Evolutionary conservation across 1,284 basidiomycete species (phyloP).

Genomic region (Erythrobasidium hasegawianum): DNA sequence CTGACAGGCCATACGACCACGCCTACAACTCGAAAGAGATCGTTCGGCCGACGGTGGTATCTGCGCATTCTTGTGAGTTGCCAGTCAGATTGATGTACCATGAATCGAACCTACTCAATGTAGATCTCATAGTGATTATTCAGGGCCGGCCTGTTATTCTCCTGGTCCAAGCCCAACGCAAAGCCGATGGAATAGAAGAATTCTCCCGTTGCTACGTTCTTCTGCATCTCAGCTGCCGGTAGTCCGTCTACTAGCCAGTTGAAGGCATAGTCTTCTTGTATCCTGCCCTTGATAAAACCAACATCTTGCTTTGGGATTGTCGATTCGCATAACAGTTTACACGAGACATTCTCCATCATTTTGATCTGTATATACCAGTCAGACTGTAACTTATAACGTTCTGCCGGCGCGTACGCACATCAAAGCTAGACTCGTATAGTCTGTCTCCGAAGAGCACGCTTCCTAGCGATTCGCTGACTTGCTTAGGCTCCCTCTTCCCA

Average conservation of each 20-base stretch:
- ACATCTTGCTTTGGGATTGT: conserved; percentile 67
- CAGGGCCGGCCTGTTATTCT: conserved; percentile 62
- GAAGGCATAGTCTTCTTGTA: conserved; percentile 85
- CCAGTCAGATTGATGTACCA: not conserved
- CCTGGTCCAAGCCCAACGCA: conserved; percentile 48
- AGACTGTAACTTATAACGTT: conserved; percentile 27
- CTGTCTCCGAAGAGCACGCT: conserved; percentile 94
- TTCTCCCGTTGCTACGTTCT: conserved; percentile 72
- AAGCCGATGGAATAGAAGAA: conserved; percentile 64
- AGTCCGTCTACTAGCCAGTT: conserved; percentile 95
- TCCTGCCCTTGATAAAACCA: conserved; percentile 85
- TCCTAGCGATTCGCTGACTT: conserved; percentile 82
- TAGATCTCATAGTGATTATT: conserved; percentile 90
- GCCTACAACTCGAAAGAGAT: conserved; percentile 71
- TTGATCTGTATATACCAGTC: conserved; percentile 56
- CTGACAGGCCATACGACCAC: conserved; percentile 86
- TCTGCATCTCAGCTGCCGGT: conserved; percentile 82
- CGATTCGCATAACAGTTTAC: conserved; percentile 68
- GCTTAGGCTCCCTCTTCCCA: conserved; percentile 60
- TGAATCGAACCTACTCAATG: conserved; percentile 62
- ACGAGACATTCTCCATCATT: conserved; percentile 71
- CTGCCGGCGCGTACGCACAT: conserved; percentile 55
- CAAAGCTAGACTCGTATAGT: conserved; percentile 84
- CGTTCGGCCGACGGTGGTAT: conserved; percentile 71
- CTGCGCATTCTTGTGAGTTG: conserved; percentile 51